Evolutionary conservation across 768 basidiomycete species (phyloP), one percentile per base, ranked within the genome.

Genomic region (Coprinellus aureogranulatus): DNA sequence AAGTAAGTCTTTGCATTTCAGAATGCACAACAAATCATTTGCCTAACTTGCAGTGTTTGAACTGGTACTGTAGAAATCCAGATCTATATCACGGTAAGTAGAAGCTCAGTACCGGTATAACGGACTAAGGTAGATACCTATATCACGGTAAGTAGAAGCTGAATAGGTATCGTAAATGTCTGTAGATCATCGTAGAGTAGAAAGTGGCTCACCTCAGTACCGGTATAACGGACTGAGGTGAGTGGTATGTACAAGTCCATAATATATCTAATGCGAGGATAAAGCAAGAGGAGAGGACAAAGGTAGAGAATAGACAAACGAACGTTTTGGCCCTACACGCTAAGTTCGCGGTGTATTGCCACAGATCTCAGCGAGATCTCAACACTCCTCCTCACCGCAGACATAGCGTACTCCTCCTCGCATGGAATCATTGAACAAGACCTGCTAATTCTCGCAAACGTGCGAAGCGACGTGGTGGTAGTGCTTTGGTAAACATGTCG

Each of bases 401-500:
- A n/a, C n/a, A n/a, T n/a, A 44, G 8, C 41, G 41, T n/a, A n/a
- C 41, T 44, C 41, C 41, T 44, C 41, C 41, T 44, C 41, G 41
- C 14, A 18, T 22, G 41, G 41, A 44, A 44, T 44, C 41, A 16
- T 16, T 8, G 41, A 6, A 44, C 20, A 8, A 44, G 8, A 8
- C 41, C 41, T 10, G 41, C 41, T 8, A 44, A n/a, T n/a, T 44
- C 41, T 6, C 41, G 41, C 41, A 44, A 6, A 44, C 41, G 41
- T 22, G 14, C 16, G 18, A 44, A 44, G 9, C 18, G 41, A 8
- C 18, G 41, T 6, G 41, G 41, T 6, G 61, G 40, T 1, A 62
- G 55, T 1, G 61, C 45, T 23, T 62, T 62, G 30, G 58, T 62
- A 28, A 62, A 59, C 4, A 59, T 53, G 27, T 62, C 48, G 40